These are phyloP conservation scores for Suhomyces anneliseae DNA, from an alignment of 1,139 yeast genomes.

Conservation along the genomic window DNA sequence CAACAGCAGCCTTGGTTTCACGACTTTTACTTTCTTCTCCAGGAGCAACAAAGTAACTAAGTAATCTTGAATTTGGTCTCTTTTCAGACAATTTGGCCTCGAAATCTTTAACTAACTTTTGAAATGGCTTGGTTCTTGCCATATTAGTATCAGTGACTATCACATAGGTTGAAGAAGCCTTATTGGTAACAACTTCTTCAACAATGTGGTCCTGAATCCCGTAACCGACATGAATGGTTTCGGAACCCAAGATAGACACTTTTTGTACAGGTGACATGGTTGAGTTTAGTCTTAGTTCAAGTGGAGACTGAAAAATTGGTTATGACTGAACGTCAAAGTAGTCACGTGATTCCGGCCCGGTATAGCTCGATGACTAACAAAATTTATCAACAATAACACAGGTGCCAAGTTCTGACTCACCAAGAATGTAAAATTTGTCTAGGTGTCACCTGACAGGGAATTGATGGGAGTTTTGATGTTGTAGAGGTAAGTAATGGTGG, in stretches of 20 bases:
- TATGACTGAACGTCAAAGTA: slow-evolving; percentile 5
- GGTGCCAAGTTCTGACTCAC: no score
- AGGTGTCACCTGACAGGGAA: no score
- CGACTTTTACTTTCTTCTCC: slow-evolving; percentile 93
- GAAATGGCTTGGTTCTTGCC: slow-evolving; percentile 63
- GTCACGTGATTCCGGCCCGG: slow-evolving; percentile 5
- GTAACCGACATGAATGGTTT: slow-evolving; percentile 89
- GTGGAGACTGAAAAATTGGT: slow-evolving; percentile 7
- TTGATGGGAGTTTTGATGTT: no score
- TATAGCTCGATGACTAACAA: no score
- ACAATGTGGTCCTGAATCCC: slow-evolving; percentile 77
- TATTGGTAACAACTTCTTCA: slow-evolving; percentile 57
- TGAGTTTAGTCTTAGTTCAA: neutral
- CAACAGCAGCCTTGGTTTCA: slow-evolving; percentile 87
- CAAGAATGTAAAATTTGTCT: no score
- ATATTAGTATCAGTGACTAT: slow-evolving; percentile 85
- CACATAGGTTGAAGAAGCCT: slow-evolving; percentile 88
- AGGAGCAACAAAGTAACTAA: slow-evolving; percentile 78
- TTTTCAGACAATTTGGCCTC: slow-evolving; percentile 25
- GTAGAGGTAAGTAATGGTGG: no score
- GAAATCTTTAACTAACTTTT: slow-evolving; percentile 36
- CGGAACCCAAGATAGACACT: slow-evolving; percentile 76
- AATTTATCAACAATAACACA: no score
- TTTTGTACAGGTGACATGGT: slow-evolving; percentile 42
- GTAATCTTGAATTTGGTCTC: slow-evolving; percentile 58